Base-by-base conservation (phyloP, 169 alveolate species). In the Cryptosporidium ryanae region DNA sequence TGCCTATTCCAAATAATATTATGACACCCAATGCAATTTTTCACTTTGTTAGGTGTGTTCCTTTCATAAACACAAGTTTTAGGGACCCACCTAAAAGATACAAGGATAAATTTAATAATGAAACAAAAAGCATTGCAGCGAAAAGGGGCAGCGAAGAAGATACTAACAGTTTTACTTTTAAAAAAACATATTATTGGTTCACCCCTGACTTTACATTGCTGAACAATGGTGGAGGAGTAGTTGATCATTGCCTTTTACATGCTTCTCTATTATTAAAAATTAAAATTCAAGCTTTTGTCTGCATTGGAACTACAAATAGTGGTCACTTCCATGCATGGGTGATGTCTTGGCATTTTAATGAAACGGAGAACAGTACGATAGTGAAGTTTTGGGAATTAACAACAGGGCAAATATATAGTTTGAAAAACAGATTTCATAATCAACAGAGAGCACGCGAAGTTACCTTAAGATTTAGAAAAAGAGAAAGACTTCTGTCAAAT, bases 181-280 rank as follows among this genome's bases (percentile, higher is more conserved):
- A 25, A 15, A 76, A 76, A 50, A 18, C 61, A 31, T 34, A 27
- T 38, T 76, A 76, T 76, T 76, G 87, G 87, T 76, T 76, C 25
- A 94, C 96, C 2, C 93, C 95, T 18, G 95, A 93, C 55, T 94
- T 94, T 82, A 84, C 93, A 27, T 31, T 94, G 66, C 89, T 92
- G 54, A 68, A 91, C 65, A 92, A 93, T 89, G 93, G 94, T 4
- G 96, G 96, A 1, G 90, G 91, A 49, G 93, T 93, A 15, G 63
- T 94, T 61, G 96, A 94, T 81, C 96, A 94, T 67, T 90, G 94
- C 64, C 64, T 94, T 27, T 64, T 94, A 34, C 90, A 90, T 64
- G 91, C 84, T 66, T 90, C 95, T 55, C 63, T 90, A 7, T 90
- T 94, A 64, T 27, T 91, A 49, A 93, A 94, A 17, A 67, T 82